Percentiles rank a stretch among this genome's conserved stretches.
These are phyloP conservation scores for Botryotinia convoluta DNA, from an alignment of 2,329 filamentous ascomycete species.

Conservation along the genomic window DNA sequence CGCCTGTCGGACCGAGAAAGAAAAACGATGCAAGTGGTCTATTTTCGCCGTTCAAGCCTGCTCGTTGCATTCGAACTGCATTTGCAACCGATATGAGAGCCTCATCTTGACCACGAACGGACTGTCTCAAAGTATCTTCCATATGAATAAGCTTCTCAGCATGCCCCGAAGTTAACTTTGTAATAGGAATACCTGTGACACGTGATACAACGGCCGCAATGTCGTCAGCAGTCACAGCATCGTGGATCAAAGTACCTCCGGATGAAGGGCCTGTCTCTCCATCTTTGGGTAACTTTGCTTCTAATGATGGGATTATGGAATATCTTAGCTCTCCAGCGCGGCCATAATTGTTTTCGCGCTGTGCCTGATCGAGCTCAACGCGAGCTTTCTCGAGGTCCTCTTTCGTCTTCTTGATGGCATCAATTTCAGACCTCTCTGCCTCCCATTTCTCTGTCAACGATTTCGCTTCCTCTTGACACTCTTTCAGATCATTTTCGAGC, in stretches of 20 bases:
- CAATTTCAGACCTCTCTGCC: slow-evolving; percentile 80
- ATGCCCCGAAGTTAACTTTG: slow-evolving; percentile 88
- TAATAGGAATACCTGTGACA: slow-evolving; percentile 78
- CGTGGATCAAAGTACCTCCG: slow-evolving; percentile 69
- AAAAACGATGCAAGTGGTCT: slow-evolving; percentile 92
- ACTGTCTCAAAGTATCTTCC: slow-evolving; percentile 83
- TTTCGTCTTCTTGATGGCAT: slow-evolving; percentile 81
- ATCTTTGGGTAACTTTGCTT: slow-evolving; percentile 77
- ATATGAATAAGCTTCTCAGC: slow-evolving; percentile 93
- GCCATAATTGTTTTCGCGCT: slow-evolving; percentile 79
- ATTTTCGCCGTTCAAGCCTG: slow-evolving; percentile 88
- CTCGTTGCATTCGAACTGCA: slow-evolving; percentile 89
- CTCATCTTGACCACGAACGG: slow-evolving; percentile 90
- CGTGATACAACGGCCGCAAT: slow-evolving; percentile 90
- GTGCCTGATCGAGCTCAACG: slow-evolving; percentile 81
- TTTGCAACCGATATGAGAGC: slow-evolving; percentile 88
- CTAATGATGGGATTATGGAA: slow-evolving; percentile 77
- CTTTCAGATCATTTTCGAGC: slow-evolving; percentile 72
- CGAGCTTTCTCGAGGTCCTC: slow-evolving; percentile 83
- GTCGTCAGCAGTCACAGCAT: slow-evolving; percentile 92
- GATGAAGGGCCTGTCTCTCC: slow-evolving; percentile 43
- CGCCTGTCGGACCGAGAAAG: slow-evolving; percentile 94
- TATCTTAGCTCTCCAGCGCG: slow-evolving; percentile 90
- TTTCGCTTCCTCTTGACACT: slow-evolving; percentile 73
- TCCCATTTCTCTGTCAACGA: slow-evolving; percentile 83